phyloP scores from a whole-genome alignment of 2,329 filamentous ascomycete genomes.

The Claviceps monticola region DNA sequence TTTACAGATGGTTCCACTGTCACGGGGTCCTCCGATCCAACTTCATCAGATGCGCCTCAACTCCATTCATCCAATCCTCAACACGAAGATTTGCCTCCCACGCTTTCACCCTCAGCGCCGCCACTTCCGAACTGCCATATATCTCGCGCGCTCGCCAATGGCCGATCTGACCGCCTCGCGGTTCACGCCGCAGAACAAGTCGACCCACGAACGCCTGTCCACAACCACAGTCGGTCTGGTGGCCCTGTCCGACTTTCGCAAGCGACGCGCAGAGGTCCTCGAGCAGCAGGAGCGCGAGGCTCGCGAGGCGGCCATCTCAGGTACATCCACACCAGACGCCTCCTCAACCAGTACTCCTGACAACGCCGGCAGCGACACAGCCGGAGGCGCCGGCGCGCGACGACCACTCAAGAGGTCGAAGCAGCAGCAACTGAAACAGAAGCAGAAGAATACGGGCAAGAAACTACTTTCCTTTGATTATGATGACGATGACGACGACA shows the following conservation, averaged over 20 bases:
- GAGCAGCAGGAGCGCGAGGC: slow-evolving; percentile 79
- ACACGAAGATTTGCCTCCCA: no score
- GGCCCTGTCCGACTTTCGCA: slow-evolving; percentile 84
- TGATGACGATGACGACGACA: slow-evolving; percentile 27
- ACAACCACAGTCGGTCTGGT: slow-evolving; percentile 85
- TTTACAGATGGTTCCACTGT: no score
- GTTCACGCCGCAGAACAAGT: slow-evolving; percentile 63
- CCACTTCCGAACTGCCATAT: not conserved
- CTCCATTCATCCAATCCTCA: no score
- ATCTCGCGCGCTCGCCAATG: slow-evolving; percentile 1
- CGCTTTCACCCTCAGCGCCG: not conserved
- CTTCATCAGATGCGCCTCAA: no score
- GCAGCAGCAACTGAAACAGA: slow-evolving; percentile 1
- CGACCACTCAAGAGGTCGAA: slow-evolving; percentile 15
- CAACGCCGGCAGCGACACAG: slow-evolving; percentile 23
- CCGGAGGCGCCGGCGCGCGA: slow-evolving; percentile 9
- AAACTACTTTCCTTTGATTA: slow-evolving; percentile 15
- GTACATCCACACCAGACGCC: slow-evolving; percentile 33
- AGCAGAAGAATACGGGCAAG: slow-evolving; percentile 32
- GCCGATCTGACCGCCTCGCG: slow-evolving; percentile 33
- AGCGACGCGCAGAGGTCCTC: slow-evolving; percentile 85
- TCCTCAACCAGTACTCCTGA: slow-evolving; percentile 35
- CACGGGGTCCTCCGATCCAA: no score
- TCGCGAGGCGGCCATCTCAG: slow-evolving; percentile 42
- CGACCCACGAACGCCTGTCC: slow-evolving; percentile 69